Base-by-base conservation (phyloP, 2,329 filamentous ascomycete species). In the Lasiodiplodia theobromae region DNA sequence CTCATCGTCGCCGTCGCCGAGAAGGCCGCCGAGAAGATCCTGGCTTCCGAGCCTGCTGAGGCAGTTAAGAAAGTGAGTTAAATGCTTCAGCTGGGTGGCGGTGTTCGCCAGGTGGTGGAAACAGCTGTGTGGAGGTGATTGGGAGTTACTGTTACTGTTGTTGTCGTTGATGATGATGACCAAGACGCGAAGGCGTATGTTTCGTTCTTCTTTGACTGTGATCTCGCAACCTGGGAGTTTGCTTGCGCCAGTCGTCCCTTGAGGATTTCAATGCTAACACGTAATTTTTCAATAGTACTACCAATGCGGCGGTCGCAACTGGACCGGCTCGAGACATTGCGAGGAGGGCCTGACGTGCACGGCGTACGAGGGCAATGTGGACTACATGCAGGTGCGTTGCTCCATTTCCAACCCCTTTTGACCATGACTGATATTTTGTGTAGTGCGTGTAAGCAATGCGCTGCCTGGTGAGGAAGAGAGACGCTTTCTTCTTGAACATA, bases 1-100 rank as follows among this genome's bases (percentile, higher is more conserved):
- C 78, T 79, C 73, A 80, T 80, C 23, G 76, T 80, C 52, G 70
- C 73, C 7, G 70, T 74, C 11, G 78, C 76, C 25, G 78, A 80
- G 64, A 77, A 79, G 67, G 78, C 78, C 25, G 77, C 77, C 49
- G 77, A 74, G n/a, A 79, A 78, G 74, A 79, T 80, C 44, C 73
- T 79, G 65, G 53, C 53, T 2, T 16, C 52, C 5, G 53, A 12
- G n/a, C 44, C 65, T 23, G 54, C 53, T 28, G 47, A 51, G 65
- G 65, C 38, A 28, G 62, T 23, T 58, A 67, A 63, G 66, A 58
- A 66, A 67, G 65, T n/a, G 70, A 70, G 63, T 60, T n/a, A 23
- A 51, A 67, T 64, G 64, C 54, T 60, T 37, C 38, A 56, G 40
- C 44, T 52, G 21, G 58, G 57, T 69, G 60, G 10, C 28, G 25